Conservation (phyloP, 1,284 basidiomycete genomes). For the Xanthoconium separans region DNA sequence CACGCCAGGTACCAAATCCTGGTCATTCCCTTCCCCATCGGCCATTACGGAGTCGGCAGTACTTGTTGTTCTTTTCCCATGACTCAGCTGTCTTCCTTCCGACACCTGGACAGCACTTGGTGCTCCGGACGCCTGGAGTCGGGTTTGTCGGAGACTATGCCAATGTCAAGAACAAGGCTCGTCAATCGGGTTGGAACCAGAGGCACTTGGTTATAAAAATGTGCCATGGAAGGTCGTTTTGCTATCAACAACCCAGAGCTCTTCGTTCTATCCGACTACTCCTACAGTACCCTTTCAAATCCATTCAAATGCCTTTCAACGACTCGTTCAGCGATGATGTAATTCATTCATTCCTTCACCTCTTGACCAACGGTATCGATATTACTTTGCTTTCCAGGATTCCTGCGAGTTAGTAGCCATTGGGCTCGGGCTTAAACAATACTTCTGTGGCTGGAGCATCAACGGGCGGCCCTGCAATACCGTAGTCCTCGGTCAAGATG, state of each 20-base stretch:
- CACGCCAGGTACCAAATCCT: neutral
- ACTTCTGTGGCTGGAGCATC: slow-evolving; percentile 10
- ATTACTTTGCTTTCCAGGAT: slow-evolving; percentile 5
- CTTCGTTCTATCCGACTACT: neutral
- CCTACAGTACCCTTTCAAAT: neutral
- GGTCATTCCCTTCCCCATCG: slow-evolving; percentile 5
- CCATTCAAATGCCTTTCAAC: slow-evolving; percentile 14
- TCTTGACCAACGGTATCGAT: neutral
- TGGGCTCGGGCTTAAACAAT: neutral
- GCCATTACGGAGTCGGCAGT: neutral
- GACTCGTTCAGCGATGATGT: slow-evolving; percentile 17
- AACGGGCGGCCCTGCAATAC: slow-evolving; percentile 14
- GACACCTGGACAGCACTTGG: neutral
- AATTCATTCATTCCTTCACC: neutral
- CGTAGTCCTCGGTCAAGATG: slow-evolving; percentile 9
- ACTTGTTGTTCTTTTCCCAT: neutral
- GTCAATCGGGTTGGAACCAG: slow-evolving; percentile 1
- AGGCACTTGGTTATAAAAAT: slow-evolving; percentile 14
- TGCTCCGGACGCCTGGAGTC: slow-evolving; percentile 13
- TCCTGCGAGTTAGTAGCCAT: slow-evolving; percentile 12
- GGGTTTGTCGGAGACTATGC: slow-evolving; percentile 20
- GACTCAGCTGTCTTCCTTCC: neutral
- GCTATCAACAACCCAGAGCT: neutral
- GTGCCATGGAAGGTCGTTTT: neutral
- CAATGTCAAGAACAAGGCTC: slow-evolving; percentile 11